Evolutionary conservation across 495 filamentous ascomycete genomes (phyloP).

Genomic region (Penicillium arizonense): DNA sequence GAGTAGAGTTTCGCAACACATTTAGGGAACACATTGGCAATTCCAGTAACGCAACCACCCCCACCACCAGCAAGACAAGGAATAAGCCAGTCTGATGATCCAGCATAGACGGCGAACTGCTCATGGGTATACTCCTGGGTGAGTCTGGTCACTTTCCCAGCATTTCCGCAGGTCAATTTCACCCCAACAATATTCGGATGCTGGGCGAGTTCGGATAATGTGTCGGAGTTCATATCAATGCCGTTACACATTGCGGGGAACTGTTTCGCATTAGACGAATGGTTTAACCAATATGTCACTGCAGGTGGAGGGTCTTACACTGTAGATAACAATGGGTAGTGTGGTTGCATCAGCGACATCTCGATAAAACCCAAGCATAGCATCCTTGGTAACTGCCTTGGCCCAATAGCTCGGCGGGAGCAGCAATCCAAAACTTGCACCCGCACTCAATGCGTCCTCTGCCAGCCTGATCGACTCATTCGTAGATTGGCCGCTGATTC

Average conservation of each 20-base stretch:
- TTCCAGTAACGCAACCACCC: constrained; percentile 62
- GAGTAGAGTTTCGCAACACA: constrained; percentile 59
- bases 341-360: constrained; percentile 49
- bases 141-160: constrained; percentile 56
- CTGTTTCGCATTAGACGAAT: constrained; percentile 19
- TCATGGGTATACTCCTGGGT: constrained; percentile 47
- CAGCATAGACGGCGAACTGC: constrained; percentile 60
- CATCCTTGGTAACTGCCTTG: constrained; percentile 51
- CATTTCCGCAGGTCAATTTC: constrained; percentile 65
- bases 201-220: constrained; percentile 45
- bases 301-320: constrained; percentile 7
- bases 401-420: constrained; percentile 60
- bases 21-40: constrained; percentile 65
- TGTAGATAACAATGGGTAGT: constrained; percentile 62
- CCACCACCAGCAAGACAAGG: constrained; percentile 49
- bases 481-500: constrained; percentile 58
- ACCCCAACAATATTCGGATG: constrained; percentile 58
- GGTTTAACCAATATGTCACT: neutral
- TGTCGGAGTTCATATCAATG: constrained; percentile 59
- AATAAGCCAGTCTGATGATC: constrained; percentile 63
- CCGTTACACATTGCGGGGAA: constrained; percentile 68
- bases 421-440: constrained; percentile 55
- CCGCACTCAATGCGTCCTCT: constrained; percentile 51
- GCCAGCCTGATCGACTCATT: constrained; percentile 64
- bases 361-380: constrained; percentile 55